Evolutionary conservation across 2,329 filamentous ascomycete species (phyloP).

Genomic region (Harringtonia lauricola): DNA sequence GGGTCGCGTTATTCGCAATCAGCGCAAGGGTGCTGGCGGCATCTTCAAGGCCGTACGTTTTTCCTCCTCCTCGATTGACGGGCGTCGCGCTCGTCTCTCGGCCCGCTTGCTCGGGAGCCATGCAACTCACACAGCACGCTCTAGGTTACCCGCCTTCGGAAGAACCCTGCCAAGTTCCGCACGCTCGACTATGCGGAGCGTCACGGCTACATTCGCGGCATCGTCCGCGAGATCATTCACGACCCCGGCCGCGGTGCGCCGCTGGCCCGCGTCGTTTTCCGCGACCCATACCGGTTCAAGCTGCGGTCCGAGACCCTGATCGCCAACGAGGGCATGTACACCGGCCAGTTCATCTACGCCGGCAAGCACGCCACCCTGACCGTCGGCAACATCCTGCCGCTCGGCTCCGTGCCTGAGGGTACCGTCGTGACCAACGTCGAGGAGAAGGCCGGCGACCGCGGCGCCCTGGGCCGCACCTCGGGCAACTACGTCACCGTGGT

Average conservation of each 20-base stretch:
- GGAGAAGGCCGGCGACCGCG: conserved; percentile 97
- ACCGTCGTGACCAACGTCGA: conserved; percentile 99
- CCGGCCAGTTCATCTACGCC: conserved; percentile 99
- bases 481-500: conserved; percentile 99
- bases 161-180: conserved; percentile 87
- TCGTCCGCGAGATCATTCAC: conserved; percentile 99
- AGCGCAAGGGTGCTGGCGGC: conserved; percentile 49
- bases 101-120: not conserved
- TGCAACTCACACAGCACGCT: conserved; percentile 6
- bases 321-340: conserved; percentile 99
- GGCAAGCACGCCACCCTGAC: conserved; percentile 97
- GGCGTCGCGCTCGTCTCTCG: not conserved
- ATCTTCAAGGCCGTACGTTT: conserved; percentile 35
- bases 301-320: conserved; percentile 98
- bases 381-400: conserved; percentile 94
- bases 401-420: conserved; percentile 93
- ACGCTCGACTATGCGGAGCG: conserved; percentile 92
- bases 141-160: conserved; percentile 82
- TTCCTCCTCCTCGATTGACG: not conserved
- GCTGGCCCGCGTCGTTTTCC: conserved; percentile 93
- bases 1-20: conserved; percentile 44
- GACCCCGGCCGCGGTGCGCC: conserved; percentile 97
- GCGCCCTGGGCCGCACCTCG: conserved; percentile 89
- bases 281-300: conserved; percentile 97
- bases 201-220: conserved; percentile 94